These are phyloP conservation scores for Trifolium pratense DNA, from an alignment of 306 rosid genomes.

Conservation along the genomic window DNA sequence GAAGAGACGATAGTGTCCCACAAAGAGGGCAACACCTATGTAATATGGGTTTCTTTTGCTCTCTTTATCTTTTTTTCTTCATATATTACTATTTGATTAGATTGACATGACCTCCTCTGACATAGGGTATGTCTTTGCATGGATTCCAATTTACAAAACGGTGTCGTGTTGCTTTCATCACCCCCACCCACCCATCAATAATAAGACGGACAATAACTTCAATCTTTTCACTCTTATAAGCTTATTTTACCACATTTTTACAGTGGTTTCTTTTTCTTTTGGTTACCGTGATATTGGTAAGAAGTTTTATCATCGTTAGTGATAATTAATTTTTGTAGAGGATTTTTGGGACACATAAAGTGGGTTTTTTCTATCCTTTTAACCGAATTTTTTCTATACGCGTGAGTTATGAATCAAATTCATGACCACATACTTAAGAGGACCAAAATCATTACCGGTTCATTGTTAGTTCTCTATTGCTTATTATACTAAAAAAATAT, in stretches of 20 bases:
- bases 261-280: too few relatives aligned
- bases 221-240: not conserved
- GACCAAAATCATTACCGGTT: too few relatives aligned
- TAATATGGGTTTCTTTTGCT: slow-evolving; percentile 39
- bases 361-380: too few relatives aligned
- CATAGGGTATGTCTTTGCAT: slow-evolving; percentile 45
- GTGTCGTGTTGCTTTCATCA: slow-evolving; percentile 39
- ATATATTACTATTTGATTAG: slow-evolving; percentile 42
- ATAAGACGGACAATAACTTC: not conserved
- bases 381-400: too few relatives aligned
- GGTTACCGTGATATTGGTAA: too few relatives aligned
- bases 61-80: slow-evolving; percentile 32
- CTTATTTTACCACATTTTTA: not conserved
- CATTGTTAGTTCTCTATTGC: too few relatives aligned
- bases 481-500: too few relatives aligned
- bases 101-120: slow-evolving; percentile 49
- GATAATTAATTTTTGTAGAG: too few relatives aligned
- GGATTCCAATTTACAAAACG: slow-evolving; percentile 50
- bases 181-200: not conserved
- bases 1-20: slow-evolving; percentile 47
- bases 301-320: too few relatives aligned
- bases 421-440: too few relatives aligned
- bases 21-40: slow-evolving; percentile 38
- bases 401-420: too few relatives aligned
- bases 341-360: too few relatives aligned